These are phyloP conservation scores for Trichoderma endophyticum DNA, from an alignment of 2,329 filamentous ascomycete genomes.

Conservation along the genomic window DNA sequence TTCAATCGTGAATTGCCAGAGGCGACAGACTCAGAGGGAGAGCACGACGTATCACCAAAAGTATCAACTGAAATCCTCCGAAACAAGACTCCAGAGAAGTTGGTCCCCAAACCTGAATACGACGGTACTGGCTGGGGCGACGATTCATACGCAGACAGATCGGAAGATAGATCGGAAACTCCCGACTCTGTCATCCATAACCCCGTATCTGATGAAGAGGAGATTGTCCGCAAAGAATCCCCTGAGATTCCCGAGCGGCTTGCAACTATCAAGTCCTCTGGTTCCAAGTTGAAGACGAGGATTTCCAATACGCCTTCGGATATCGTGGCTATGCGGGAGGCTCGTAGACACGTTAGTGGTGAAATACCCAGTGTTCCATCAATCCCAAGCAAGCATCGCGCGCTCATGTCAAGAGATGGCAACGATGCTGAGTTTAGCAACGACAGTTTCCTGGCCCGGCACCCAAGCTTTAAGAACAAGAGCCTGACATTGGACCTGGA, in stretches of 20 bases:
- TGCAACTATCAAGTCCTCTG: constrained; percentile 85
- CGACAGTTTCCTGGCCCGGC: constrained; percentile 53
- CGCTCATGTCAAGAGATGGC: constrained; percentile 50
- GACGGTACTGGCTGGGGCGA: constrained; percentile 61
- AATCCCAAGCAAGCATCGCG: constrained; percentile 60
- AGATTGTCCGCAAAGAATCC: constrained; percentile 45
- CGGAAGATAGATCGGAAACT: constrained; percentile 62
- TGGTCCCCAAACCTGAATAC: constrained; percentile 58
- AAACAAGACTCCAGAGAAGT: constrained; percentile 48
- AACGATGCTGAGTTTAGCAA: constrained; percentile 35
- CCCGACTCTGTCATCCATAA: constrained; percentile 90
- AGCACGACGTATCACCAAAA: background rate
- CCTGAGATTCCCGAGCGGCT: constrained; percentile 73
- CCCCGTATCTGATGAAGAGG: constrained; percentile 51
- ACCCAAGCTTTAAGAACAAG: constrained; percentile 74
- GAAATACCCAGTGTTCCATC: constrained; percentile 60
- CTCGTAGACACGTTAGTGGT: constrained; percentile 78
- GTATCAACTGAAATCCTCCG: constrained; percentile 25
- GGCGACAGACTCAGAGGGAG: background rate
- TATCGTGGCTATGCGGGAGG: constrained; percentile 77
- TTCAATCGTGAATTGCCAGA: background rate
- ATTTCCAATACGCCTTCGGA: constrained; percentile 86
- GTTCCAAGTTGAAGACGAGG: constrained; percentile 83
- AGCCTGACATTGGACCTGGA: constrained; percentile 81
- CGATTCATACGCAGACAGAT: constrained; percentile 40